Conservation (phyloP, 345 rosid genomes). For the Clarkia xantiana region DNA sequence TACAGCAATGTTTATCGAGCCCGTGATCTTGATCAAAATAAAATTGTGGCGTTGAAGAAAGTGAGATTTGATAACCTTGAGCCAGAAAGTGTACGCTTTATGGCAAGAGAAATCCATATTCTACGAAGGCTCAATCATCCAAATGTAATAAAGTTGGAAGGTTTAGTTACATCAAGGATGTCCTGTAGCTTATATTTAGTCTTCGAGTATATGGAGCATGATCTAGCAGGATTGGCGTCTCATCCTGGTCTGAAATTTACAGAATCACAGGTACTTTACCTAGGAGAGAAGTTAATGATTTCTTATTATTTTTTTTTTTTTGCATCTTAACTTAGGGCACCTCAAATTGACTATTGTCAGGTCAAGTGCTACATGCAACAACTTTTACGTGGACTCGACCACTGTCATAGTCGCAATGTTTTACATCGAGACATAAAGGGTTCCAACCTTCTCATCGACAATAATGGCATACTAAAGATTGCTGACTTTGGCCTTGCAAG, state of each 20-base stretch:
- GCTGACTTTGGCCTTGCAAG: slow-evolving; percentile 98
- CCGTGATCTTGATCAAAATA: slow-evolving; percentile 83
- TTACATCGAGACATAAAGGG: slow-evolving; percentile 97
- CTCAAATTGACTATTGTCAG: slow-evolving; percentile 20
- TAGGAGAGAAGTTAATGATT: neutral
- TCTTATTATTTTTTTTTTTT: neutral
- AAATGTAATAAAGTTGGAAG: slow-evolving; percentile 89
- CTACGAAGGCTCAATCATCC: slow-evolving; percentile 89
- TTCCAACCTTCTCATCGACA: slow-evolving; percentile 85
- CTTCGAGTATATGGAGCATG: slow-evolving; percentile 99
- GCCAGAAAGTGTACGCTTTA: slow-evolving; percentile 92
- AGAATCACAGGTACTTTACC: slow-evolving; percentile 58
- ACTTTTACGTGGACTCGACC: slow-evolving; percentile 74
- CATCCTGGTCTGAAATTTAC: slow-evolving; percentile 83
- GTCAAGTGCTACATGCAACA: slow-evolving; percentile 94
- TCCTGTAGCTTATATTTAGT: slow-evolving; percentile 97
- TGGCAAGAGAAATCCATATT: slow-evolving; percentile 96
- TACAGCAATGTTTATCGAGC: slow-evolving; percentile 95
- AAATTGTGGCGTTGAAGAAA: slow-evolving; percentile 91
- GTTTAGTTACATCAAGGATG: slow-evolving; percentile 98
- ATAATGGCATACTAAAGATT: slow-evolving; percentile 76
- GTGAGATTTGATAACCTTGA: slow-evolving; percentile 92
- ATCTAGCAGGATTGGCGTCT: slow-evolving; percentile 86
- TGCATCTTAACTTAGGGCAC: neutral
- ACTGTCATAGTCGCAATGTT: slow-evolving; percentile 90